Percentiles rank a stretch among this genome's conserved stretches.
These are phyloP conservation scores for Lineolata rhizophorae DNA, from an alignment of 495 filamentous ascomycete species.

Conservation along the genomic window DNA sequence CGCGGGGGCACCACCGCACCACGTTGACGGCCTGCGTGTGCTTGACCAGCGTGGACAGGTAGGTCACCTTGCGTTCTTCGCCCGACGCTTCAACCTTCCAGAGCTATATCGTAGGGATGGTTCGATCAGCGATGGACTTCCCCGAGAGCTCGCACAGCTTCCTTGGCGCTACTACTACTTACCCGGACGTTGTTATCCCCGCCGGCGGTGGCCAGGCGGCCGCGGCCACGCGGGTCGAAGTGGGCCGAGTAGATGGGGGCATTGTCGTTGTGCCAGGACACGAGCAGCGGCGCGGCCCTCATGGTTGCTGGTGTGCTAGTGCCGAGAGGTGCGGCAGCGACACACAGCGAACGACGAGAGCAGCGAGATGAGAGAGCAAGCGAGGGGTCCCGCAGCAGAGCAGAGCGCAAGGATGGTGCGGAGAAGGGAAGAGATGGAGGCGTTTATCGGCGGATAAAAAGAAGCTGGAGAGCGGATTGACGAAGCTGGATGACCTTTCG, in stretches of 20 bases:
- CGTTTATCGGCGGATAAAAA: too few relatives aligned
- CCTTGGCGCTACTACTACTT: too few relatives aligned
- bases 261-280: constrained; percentile 93
- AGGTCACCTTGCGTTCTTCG: constrained; percentile 74
- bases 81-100: constrained; percentile 77
- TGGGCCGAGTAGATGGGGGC: constrained; percentile 87
- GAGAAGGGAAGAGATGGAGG: too few relatives aligned
- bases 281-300: constrained; percentile 78
- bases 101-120: constrained; percentile 32
- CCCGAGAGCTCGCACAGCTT: constrained; percentile 1
- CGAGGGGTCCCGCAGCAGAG: too few relatives aligned
- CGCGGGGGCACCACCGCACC: constrained; percentile 83
- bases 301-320: constrained; percentile 40
- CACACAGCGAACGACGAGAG: too few relatives aligned
- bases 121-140: constrained; percentile 16
- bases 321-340: too few relatives aligned
- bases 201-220: constrained; percentile 77
- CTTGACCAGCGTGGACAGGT: constrained; percentile 73
- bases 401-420: too few relatives aligned
- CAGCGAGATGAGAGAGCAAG: too few relatives aligned
- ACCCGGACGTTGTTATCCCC: constrained; percentile 95
- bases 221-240: constrained; percentile 86
- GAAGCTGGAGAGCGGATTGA: too few relatives aligned
- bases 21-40: constrained; percentile 98
- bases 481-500: too few relatives aligned